Conservation (phyloP, 805 yeast genomes). For the Monosporozyma aquatica region DNA sequence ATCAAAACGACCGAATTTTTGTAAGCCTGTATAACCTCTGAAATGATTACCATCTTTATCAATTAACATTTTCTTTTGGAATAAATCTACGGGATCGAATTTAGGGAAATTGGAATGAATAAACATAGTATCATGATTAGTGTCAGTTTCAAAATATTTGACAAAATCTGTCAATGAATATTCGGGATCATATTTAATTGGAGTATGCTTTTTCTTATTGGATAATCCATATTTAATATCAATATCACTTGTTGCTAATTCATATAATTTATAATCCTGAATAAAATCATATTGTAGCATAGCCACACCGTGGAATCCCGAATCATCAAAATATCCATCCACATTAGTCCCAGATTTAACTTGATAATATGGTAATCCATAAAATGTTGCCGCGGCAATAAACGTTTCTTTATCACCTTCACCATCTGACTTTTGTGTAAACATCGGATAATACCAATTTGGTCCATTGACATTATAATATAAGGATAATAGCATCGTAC, state of each 20-base stretch:
- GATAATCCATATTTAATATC: constrained; percentile 7
- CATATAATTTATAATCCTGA: constrained; percentile 39
- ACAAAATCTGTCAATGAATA: constrained; percentile 16
- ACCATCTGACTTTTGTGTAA: constrained; percentile 74
- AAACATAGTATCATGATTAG: constrained; percentile 20
- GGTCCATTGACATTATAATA: constrained; percentile 68
- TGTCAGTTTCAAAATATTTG: constrained; percentile 11
- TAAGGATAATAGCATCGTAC: constrained; percentile 48
- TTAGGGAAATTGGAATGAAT: constrained; percentile 36
- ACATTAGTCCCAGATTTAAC: constrained; percentile 33
- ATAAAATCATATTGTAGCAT: constrained; percentile 72
- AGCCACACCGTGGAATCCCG: constrained; percentile 52
- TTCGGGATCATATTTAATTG: constrained; percentile 9
- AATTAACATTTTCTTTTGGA: constrained; percentile 16
- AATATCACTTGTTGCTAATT: constrained; percentile 15
- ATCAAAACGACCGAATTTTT: constrained; percentile 19
- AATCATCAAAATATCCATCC: constrained; percentile 31
- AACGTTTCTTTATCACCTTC: constrained; percentile 77
- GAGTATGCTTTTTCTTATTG: background rate
- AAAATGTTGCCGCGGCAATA: constrained; percentile 45
- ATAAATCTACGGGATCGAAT: constrained; percentile 29
- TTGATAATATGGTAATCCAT: constrained; percentile 43
- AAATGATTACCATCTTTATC: constrained; percentile 18
- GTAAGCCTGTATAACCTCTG: constrained; percentile 17
- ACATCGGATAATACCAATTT: constrained; percentile 54